These are phyloP conservation scores for Cystofilobasidium ferigula DNA, from an alignment of 768 basidiomycete species.

Conservation along the genomic window DNA sequence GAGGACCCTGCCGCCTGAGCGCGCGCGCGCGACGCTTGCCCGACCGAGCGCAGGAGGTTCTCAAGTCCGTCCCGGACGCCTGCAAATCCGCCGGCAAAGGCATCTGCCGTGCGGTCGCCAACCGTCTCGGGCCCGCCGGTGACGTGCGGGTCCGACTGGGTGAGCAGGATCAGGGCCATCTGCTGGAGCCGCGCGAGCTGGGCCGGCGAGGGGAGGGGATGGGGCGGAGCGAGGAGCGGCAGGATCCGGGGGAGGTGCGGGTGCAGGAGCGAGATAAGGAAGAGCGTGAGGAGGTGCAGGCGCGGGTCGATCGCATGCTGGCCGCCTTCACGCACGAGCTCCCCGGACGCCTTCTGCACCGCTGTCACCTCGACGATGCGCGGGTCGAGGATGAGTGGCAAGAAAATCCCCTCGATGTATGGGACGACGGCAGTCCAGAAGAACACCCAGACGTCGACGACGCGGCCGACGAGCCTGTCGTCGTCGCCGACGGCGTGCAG, in stretches of 20 bases:
- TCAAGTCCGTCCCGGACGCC: conserved; percentile 11
- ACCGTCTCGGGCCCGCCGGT: conserved; percentile 1
- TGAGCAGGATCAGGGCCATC: conserved; percentile 21
- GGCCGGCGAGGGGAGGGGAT: not conserved
- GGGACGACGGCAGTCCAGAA: conserved; percentile 84
- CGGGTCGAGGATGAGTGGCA: conserved; percentile 30
- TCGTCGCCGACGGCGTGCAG: conserved; percentile 59
- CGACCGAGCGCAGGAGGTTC: conserved; percentile 5
- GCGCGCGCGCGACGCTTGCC: not conserved
- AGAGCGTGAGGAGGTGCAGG: conserved; percentile 23
- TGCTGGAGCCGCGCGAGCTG: conserved; percentile 23
- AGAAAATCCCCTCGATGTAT: conserved; percentile 42
- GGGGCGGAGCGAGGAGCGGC: conserved; percentile 9
- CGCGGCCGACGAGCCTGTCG: conserved; percentile 58
- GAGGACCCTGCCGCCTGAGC: not conserved
- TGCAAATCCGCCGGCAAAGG: not conserved
- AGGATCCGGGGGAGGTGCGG: conserved; percentile 14
- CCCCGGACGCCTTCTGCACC: not conserved
- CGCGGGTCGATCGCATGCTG: conserved; percentile 18
- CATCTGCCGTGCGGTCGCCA: not conserved
- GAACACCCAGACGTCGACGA: conserved; percentile 84
- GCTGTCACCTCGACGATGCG: conserved; percentile 18
- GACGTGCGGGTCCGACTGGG: conserved; percentile 20
- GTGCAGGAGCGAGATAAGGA: conserved; percentile 20
- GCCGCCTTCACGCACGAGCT: not conserved